Evolutionary conservation across 768 basidiomycete species (phyloP).

Genomic region (Boletus subparvulus): DNA sequence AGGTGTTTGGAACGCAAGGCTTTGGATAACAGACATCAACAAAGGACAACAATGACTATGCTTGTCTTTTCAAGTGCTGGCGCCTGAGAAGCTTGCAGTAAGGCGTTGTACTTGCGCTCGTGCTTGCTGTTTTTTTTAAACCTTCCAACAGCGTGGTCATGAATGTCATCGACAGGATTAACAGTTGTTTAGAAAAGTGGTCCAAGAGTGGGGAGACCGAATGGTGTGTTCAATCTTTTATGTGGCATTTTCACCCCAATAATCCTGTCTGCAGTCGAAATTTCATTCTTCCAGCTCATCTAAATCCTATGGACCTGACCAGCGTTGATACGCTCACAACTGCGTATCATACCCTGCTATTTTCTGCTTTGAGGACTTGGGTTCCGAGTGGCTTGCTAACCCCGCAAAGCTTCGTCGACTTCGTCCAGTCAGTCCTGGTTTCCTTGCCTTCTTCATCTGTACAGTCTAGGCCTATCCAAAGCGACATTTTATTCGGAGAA

Average conservation of each 20-base stretch:
- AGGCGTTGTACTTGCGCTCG: conserved; percentile 16
- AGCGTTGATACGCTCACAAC: conserved; percentile 59
- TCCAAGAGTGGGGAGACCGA: conserved; percentile 56
- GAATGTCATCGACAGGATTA: conserved; percentile 60
- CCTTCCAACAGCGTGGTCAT: conserved; percentile 35
- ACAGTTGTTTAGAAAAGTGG: conserved; percentile 53
- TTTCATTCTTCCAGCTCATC: conserved; percentile 59
- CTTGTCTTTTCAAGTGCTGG: conserved; percentile 19
- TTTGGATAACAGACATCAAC: conserved; percentile 27
- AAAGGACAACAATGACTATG: conserved; percentile 28
- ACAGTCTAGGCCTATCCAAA: conserved; percentile 36
- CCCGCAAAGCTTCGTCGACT: conserved; percentile 53
- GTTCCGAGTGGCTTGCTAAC: conserved; percentile 47
- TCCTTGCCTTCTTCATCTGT: conserved; percentile 66
- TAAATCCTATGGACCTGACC: conserved; percentile 52
- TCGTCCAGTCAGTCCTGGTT: conserved; percentile 60
- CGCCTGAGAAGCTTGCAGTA: conserved; percentile 16
- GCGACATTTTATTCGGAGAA: conserved; percentile 57
- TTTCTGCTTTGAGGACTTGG: conserved; percentile 59
- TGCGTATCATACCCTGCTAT: conserved; percentile 67
- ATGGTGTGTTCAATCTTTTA: conserved; percentile 46
- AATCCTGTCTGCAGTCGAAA: conserved; percentile 47
- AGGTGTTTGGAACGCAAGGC: conserved; percentile 21
- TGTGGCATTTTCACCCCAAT: conserved; percentile 18
- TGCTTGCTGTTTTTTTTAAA: conserved; percentile 11